Percentiles rank a stretch among this genome's conserved stretches.
Evolutionary conservation across 2,329 filamentous ascomycete species (phyloP).

Genomic region (Penicillium sp.): DNA sequence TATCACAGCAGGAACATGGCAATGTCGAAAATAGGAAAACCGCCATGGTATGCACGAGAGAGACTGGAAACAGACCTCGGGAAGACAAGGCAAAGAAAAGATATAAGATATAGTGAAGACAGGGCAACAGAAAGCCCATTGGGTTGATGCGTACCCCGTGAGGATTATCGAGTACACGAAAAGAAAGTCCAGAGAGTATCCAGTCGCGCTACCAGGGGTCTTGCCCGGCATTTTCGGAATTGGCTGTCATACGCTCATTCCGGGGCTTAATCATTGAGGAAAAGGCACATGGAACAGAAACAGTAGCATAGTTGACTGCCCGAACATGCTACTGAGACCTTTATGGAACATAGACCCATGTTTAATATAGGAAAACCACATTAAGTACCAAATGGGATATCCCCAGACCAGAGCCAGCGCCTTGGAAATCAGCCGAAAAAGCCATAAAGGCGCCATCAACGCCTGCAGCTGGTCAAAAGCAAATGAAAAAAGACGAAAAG

Average conservation of each 20-base stretch:
- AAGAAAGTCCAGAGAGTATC: neutral
- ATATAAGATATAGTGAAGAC: neutral
- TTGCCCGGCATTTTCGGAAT: neutral
- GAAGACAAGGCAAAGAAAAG: conserved; percentile 2
- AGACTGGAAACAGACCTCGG: neutral
- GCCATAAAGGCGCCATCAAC: conserved; percentile 21
- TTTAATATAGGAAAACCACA: conserved; percentile 13
- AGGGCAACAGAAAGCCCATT: conserved; percentile 4
- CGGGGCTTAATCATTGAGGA: neutral
- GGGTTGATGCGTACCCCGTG: conserved; percentile 1
- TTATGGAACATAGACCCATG: conserved; percentile 6
- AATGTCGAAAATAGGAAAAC: conserved; percentile 6
- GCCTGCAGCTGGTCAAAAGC: conserved; percentile 24
- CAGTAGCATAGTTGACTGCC: conserved; percentile 4
- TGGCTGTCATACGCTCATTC: neutral
- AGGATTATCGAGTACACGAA: conserved; percentile 7
- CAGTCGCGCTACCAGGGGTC: neutral
- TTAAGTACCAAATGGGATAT: conserved; percentile 18
- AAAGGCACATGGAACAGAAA: conserved; percentile 6
- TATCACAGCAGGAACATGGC: conserved; percentile 5
- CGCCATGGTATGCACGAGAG: conserved; percentile 21
- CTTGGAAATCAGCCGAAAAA: conserved; percentile 19
- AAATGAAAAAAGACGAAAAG: conserved; percentile 13
- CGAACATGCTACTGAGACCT: conserved; percentile 4
- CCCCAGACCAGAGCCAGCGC: conserved; percentile 21